phyloP scores from a whole-genome alignment of 352 stramenopile species.

The Phytophthora tubulina region DNA sequence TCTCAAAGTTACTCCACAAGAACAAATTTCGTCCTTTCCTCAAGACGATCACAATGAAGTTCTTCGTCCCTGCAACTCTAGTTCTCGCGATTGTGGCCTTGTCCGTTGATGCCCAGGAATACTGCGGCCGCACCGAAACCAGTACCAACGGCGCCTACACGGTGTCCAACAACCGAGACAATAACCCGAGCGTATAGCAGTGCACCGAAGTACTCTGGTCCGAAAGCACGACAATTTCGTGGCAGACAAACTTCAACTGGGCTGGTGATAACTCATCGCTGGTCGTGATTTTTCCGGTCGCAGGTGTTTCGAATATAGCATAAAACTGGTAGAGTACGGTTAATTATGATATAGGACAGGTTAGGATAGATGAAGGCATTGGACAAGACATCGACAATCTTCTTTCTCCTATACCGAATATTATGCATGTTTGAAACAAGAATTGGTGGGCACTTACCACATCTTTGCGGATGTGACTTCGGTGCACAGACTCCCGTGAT shows the following conservation, averaged over 20 bases:
- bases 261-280: not conserved
- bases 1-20: too few species aligned
- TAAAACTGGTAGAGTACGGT: too few species aligned
- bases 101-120: not conserved
- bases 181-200: not conserved
- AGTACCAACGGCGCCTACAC: not conserved
- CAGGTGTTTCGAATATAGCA: not conserved
- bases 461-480: conserved; percentile 2
- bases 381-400: not conserved
- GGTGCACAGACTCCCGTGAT: too few species aligned
- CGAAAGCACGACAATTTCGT: not conserved
- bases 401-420: not conserved
- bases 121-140: not conserved
- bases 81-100: not conserved
- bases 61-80: not conserved
- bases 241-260: not conserved
- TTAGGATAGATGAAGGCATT: not conserved
- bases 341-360: too few species aligned
- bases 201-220: not conserved
- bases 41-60: not conserved
- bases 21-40: too few species aligned
- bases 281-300: not conserved
- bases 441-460: not conserved
- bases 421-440: too few species aligned
- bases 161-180: not conserved